Conservation (phyloP, 2,329 filamentous ascomycete species). For the Trichoderma brevicompactum region DNA sequence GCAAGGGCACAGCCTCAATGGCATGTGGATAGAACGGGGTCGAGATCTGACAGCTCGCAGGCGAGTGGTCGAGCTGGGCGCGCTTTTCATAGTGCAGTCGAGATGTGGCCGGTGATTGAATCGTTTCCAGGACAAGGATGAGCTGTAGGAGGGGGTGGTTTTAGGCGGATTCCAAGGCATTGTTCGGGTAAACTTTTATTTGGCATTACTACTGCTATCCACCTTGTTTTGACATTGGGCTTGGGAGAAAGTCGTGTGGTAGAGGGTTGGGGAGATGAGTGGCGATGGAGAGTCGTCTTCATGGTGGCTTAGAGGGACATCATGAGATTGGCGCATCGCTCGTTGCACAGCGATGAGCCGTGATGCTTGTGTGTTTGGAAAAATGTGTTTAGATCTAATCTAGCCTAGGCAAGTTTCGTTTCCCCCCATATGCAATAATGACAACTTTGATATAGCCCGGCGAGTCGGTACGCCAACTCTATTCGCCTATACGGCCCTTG, state of each 20-base stretch:
- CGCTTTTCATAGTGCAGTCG: background rate
- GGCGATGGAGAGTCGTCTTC: background rate
- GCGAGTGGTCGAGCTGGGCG: background rate
- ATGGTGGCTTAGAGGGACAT: background rate
- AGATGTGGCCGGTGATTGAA: background rate
- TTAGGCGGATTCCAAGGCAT: background rate
- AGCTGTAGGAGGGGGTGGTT: background rate
- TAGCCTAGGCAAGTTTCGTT: background rate
- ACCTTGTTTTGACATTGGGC: background rate
- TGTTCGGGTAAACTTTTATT: background rate
- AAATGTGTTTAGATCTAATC: background rate
- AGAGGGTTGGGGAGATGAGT: background rate
- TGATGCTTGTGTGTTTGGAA: background rate
- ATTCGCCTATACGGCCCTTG: too few species aligned
- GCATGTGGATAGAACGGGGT: background rate
- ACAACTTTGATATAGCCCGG: too few species aligned
- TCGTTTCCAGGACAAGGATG: background rate
- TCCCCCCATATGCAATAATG: too few species aligned
- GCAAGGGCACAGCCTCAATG: constrained; percentile 13
- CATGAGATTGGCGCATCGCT: background rate
- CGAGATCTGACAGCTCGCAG: background rate
- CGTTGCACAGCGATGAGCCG: background rate
- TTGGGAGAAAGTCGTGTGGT: background rate
- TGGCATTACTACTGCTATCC: background rate
- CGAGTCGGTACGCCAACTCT: background rate